These are phyloP conservation scores for Colletotrichum lupini DNA, from an alignment of 2,329 filamentous ascomycete species.

Conservation along the genomic window DNA sequence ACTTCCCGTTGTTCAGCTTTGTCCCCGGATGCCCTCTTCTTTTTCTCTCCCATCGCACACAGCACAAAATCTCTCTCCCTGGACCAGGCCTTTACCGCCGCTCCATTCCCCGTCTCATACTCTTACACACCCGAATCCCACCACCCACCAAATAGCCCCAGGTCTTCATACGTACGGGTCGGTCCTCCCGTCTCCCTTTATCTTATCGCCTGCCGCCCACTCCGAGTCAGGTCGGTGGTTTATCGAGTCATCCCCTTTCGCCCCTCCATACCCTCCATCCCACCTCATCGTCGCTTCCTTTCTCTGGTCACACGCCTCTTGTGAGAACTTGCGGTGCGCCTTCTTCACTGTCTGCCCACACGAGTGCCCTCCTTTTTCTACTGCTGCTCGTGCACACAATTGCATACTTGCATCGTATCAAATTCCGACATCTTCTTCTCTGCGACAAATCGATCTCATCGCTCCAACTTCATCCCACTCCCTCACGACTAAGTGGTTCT, in stretches of 20 bases:
- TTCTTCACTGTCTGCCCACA: background rate
- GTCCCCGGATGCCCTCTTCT: background rate
- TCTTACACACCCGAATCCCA: too few relatives aligned
- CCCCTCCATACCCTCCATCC: constrained; percentile 28
- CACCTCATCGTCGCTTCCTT: background rate
- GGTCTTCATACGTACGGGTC: background rate
- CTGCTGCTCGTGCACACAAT: background rate
- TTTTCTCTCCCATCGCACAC: background rate
- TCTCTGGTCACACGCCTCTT: constrained; percentile 22
- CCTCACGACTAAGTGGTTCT: background rate
- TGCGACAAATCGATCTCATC: background rate
- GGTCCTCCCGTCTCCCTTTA: constrained; percentile 5
- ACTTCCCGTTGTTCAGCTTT: background rate
- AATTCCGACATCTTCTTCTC: background rate
- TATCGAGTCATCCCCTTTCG: constrained; percentile 29
- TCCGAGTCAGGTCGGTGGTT: constrained; percentile 26
- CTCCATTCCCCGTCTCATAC: background rate
- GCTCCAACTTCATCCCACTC: background rate
- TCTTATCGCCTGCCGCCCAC: constrained; percentile 25
- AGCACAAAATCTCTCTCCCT: background rate
- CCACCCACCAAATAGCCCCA: too few relatives aligned
- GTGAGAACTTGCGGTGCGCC: background rate
- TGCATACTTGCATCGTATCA: background rate
- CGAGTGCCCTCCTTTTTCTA: background rate
- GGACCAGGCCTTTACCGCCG: background rate